Base-by-base conservation (phyloP, 257 asterid genomes). In the Solanum bukasovii region DNA sequence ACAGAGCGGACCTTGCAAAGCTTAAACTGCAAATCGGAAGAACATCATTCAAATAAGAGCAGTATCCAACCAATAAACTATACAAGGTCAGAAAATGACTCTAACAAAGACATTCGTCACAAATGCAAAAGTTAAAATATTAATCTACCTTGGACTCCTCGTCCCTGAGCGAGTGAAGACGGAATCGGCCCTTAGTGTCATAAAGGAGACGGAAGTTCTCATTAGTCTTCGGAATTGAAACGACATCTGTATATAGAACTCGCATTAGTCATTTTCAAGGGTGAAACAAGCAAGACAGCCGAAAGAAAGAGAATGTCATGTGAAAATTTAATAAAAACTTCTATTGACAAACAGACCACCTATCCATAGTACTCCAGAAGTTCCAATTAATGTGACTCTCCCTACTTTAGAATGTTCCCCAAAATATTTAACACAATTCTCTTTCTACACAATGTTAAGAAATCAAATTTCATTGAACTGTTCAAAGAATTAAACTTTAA, bases 141-240 rank as follows among this genome's bases (percentile, higher is more conserved):
- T 27, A 70, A 70, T 29, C 38, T 29, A 70, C 94, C 94, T 92
- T 92, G 37, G 94, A 89, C 70, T 92, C 94, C 78, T 92, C 94
- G 61, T 92, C 94, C 27, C 94, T 85, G 85, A 92, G 78, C 65
- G 74, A 68, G 35, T 68, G 74, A 68, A 68, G 74, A 68, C 74
- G 37, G 21, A 68, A 68, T 29, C 74, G 74, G 21, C 74, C 74
- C 35, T 68, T 68, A 16, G 74, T 68, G 21, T 68, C 74, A 29
- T 68, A 68, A 84, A 92, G 92, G 34, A 92, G 92, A 88, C 94
- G 93, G 91, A 92, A 92, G 61, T 90, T 91, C 90, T 91, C 94
- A 85, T 92, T 91, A 85, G 94, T 92, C 88, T 92, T 92, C 23
- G 94, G 94, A 21, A 92, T 91, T 23, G 94, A 92, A 20, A 92